Conservation (phyloP, 2,329 filamentous ascomycete species). For the Penicillium capsulatum region DNA sequence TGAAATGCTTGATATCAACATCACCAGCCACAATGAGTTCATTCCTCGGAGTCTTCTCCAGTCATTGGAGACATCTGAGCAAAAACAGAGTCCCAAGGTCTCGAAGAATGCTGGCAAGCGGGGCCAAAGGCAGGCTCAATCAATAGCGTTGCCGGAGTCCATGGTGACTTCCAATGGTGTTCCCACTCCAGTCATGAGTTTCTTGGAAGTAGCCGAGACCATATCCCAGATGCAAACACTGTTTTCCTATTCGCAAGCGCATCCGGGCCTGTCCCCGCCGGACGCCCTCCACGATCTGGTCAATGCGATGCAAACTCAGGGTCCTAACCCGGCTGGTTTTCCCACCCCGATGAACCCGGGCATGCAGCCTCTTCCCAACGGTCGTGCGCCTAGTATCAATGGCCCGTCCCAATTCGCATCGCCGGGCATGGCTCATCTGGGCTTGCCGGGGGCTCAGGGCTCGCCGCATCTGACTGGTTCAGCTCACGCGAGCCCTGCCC, state of each 20-base stretch:
- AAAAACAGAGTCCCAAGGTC: constrained; percentile 57
- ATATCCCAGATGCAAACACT: constrained; percentile 61
- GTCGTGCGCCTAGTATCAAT: constrained; percentile 45
- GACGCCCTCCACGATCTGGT: constrained; percentile 55
- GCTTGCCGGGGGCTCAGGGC: constrained; percentile 45
- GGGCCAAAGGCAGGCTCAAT: constrained; percentile 45
- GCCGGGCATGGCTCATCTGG: constrained; percentile 54
- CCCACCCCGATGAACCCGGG: constrained; percentile 32
- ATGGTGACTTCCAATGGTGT: constrained; percentile 52
- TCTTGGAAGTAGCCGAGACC: constrained; percentile 63
- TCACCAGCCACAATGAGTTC: constrained; percentile 74
- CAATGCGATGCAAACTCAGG: constrained; percentile 41
- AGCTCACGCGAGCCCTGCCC: constrained; percentile 46
- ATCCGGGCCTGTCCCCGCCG: constrained; percentile 50
- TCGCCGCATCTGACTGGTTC: constrained; percentile 52
- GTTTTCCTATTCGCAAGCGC: constrained; percentile 54
- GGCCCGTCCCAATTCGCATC: constrained; percentile 54
- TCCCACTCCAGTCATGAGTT: constrained; percentile 54
- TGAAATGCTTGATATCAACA: constrained; percentile 78
- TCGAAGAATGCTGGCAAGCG: constrained; percentile 53
- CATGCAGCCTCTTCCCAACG: constrained; percentile 36
- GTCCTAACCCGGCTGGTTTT: constrained; percentile 26
- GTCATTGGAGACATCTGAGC: constrained; percentile 49
- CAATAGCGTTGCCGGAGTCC: constrained; percentile 43
- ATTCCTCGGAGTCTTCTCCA: constrained; percentile 63